Percentiles rank a stretch among this genome's conserved stretches.
Conservation (phyloP, 176 grass and related monocot genomes). For the Canna indica region DNA sequence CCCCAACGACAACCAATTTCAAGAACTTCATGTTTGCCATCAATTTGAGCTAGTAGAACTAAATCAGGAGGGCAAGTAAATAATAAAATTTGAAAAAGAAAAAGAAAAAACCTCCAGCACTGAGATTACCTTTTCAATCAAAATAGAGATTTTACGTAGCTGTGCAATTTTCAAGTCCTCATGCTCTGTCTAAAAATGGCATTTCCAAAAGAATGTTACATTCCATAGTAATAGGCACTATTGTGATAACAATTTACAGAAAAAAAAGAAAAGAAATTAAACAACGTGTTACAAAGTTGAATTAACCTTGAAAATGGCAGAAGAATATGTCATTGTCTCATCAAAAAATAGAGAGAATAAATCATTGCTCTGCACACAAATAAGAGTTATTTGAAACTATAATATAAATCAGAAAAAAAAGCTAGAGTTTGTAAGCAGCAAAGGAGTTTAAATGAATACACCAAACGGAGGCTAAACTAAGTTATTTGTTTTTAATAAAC, state of each 20-base stretch:
- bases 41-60: constrained; percentile 45
- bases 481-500: no score
- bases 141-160: constrained; percentile 49
- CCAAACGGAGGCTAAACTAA: no score
- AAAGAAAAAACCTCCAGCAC: background rate
- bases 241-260: background rate
- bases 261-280: background rate
- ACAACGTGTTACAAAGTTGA: background rate
- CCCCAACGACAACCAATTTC: constrained; percentile 92
- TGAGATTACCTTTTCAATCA: constrained; percentile 65
- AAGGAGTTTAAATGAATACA: no score
- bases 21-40: constrained; percentile 61
- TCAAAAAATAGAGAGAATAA: constrained; percentile 83
- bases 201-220: background rate
- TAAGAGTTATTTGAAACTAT: no score
- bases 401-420: background rate
- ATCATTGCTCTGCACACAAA: constrained; percentile 46
- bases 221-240: background rate
- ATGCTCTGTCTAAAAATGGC: constrained; percentile 44
- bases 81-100: background rate
- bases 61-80: background rate
- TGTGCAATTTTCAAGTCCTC: constrained; percentile 74
- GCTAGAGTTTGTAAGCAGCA: background rate
- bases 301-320: constrained; percentile 59
- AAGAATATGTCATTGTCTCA: constrained; percentile 82